Percentiles rank a stretch among this genome's conserved stretches.
These are phyloP conservation scores for Stachybotrys echinatus DNA, from an alignment of 2,329 filamentous ascomycete species.

Conservation along the genomic window DNA sequence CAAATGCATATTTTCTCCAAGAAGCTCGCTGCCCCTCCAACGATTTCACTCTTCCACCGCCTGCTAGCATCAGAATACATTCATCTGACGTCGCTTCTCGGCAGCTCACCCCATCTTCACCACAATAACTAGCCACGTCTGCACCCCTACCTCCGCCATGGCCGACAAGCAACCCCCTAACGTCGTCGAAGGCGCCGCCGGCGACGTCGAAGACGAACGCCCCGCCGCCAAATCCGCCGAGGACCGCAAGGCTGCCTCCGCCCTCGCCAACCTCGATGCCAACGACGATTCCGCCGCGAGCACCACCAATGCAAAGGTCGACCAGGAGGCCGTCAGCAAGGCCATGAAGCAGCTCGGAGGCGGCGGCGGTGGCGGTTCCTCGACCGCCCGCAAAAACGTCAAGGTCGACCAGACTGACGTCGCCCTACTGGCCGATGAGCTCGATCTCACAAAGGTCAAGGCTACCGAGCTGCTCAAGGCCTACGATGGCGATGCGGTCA, in stretches of 20 bases:
- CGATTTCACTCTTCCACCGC: not conserved
- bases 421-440: conserved; percentile 62
- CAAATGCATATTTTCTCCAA: not conserved
- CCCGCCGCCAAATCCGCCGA: conserved; percentile 60
- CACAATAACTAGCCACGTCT: not conserved
- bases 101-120: not conserved
- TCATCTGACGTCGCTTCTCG: not conserved
- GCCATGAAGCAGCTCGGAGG: conserved; percentile 61
- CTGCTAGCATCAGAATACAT: not conserved
- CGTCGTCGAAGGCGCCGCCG: conserved; percentile 55
- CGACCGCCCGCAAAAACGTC: conserved; percentile 50
- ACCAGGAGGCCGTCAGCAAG: conserved; percentile 64
- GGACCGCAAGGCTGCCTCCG: conserved; percentile 71
- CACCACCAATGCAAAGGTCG: conserved; percentile 49
- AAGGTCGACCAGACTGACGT: conserved; percentile 74
- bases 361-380: conserved; percentile 11
- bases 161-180: conserved; percentile 54
- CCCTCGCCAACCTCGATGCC: conserved; percentile 64
- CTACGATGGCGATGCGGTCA: conserved; percentile 64
- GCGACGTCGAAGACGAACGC: conserved; percentile 54
- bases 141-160: conserved; percentile 33
- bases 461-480: conserved; percentile 70
- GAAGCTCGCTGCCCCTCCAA: not conserved
- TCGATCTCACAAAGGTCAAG: conserved; percentile 66
- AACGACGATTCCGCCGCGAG: conserved; percentile 40